Conservation (phyloP, 2,329 filamentous ascomycete species). For the Venturia carpophila region DNA sequence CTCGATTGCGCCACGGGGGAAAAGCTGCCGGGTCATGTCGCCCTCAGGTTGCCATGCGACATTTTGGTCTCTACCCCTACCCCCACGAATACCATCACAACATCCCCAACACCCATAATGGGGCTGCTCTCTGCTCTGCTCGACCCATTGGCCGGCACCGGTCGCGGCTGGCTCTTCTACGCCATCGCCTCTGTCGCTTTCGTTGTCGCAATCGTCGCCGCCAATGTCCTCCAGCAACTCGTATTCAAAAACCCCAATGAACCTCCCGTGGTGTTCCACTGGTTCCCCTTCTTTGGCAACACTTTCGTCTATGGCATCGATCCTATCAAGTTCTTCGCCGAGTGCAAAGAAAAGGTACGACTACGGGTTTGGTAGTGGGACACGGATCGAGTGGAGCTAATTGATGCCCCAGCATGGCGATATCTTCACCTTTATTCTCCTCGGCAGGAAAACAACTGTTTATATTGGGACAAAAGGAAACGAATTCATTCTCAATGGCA, state of each 20-base stretch:
- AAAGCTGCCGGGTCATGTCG: slow-evolving; percentile 1
- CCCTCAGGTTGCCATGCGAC: too few species aligned
- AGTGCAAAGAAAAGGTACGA: slow-evolving; percentile 62
- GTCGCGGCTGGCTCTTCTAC: slow-evolving; percentile 9
- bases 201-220: slow-evolving; percentile 43
- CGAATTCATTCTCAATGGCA: slow-evolving; percentile 87
- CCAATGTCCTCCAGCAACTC: slow-evolving; percentile 76
- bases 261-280: slow-evolving; percentile 56
- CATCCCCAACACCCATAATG: background rate
- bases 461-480: slow-evolving; percentile 75
- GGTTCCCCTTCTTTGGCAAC: slow-evolving; percentile 69
- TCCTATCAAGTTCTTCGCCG: slow-evolving; percentile 75
- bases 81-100: background rate
- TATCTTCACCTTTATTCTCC: slow-evolving; percentile 80
- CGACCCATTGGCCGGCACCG: background rate
- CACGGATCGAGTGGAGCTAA: slow-evolving; percentile 22
- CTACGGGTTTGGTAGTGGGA: background rate
- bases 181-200: background rate
- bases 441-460: slow-evolving; percentile 84
- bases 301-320: slow-evolving; percentile 94
- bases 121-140: slow-evolving; percentile 11
- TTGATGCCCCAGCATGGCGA: slow-evolving; percentile 60
- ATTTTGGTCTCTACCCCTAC: too few species aligned
- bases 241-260: slow-evolving; percentile 70
- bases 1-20: background rate